Evolutionary conservation across 352 stramenopile genomes (phyloP), one percentile per base, ranked within the genome.

Genomic region (Thraustochytrium striatum): DNA sequence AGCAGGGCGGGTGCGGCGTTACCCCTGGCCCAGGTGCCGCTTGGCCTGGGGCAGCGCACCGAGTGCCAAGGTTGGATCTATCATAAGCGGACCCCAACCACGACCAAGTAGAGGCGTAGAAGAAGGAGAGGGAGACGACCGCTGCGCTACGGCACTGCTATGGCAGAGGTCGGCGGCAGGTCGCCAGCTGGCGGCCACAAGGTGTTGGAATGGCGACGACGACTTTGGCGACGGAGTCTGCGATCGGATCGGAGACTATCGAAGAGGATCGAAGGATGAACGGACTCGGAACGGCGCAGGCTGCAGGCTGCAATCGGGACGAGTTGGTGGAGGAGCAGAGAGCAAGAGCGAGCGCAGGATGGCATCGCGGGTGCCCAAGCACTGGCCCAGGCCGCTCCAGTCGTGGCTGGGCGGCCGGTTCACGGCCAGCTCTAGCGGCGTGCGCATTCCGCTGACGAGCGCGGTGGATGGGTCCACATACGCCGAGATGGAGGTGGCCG

Each of bases 401-500:
- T 72, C 65, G 35, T 75, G 65, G 65, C 41, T 75, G 43, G 39
- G 2, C 65, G 65, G 65, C 52, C 11, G n/a, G 16, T 3, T 30
- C 19, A 44, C n/a, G 13, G 7, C 16, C 19, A 30, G 13, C n/a
- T n/a, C n/a, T n/a, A n/a, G n/a, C 35, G 65, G 13, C 11, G 21
- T n/a, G 39, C 65, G 41, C 7, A 9, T 75, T 16, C 41, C 85
- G 69, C 84, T 93, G 47, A 47, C 91, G 35, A 91, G 91, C 73
- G 86, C 88, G 30, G 82, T 83, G 28, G 90, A 86, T 1, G 79
- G 81, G 1, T 39, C 47, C 3, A 84, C 87, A 0, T 86, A 90
- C 69, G 91, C 87, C 33, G 84, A 86, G 33, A 90, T 91, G 69
- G 79, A 82, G 41, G 81, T 82, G 35, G 84, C 85, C 0, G 87